Evolutionary conservation across 768 basidiomycete species (phyloP).

Genomic region (Trametes gibbosa): DNA sequence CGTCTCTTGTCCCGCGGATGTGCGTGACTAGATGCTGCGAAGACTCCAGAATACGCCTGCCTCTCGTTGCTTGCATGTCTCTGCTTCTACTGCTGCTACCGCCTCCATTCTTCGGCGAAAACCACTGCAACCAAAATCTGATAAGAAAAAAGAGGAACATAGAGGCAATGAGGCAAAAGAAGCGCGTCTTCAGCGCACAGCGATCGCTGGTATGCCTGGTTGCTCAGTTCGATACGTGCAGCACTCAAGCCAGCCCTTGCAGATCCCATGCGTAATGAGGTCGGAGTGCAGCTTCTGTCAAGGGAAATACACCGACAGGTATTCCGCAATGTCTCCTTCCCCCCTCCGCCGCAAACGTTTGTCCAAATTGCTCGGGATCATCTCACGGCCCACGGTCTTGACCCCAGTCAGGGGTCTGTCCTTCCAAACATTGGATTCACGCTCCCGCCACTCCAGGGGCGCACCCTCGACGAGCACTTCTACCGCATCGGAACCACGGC

Average conservation of each 20-base stretch:
- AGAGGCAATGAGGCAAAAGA: not conserved
- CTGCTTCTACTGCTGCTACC: conserved; percentile 6
- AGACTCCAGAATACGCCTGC: conserved; percentile 7
- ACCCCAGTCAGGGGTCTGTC: conserved; percentile 73
- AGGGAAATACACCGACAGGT: conserved; percentile 77
- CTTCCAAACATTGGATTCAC: conserved; percentile 79
- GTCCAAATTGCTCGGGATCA: conserved; percentile 80
- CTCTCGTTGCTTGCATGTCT: conserved; percentile 9
- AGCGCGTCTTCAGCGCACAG: not conserved
- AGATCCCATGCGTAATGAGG: conserved; percentile 71
- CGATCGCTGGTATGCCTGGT: not conserved
- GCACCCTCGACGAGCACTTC: conserved; percentile 86
- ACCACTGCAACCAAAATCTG: not conserved
- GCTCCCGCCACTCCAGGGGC: conserved; percentile 81
- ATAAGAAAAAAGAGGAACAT: not conserved
- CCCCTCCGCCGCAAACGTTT: conserved; percentile 54
- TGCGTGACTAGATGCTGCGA: conserved; percentile 14
- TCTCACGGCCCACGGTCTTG: conserved; percentile 76
- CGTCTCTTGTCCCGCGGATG: not conserved
- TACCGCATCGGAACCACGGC: conserved; percentile 66
- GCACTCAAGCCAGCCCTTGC: not conserved
- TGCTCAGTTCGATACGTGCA: not conserved
- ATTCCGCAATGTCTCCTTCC: conserved; percentile 68
- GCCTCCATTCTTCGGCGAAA: conserved; percentile 1
- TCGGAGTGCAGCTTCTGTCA: conserved; percentile 93